Evolutionary conservation across 2,329 filamentous ascomycete species (phyloP).

Genomic region (Cephalotrichum gorgonifer): DNA sequence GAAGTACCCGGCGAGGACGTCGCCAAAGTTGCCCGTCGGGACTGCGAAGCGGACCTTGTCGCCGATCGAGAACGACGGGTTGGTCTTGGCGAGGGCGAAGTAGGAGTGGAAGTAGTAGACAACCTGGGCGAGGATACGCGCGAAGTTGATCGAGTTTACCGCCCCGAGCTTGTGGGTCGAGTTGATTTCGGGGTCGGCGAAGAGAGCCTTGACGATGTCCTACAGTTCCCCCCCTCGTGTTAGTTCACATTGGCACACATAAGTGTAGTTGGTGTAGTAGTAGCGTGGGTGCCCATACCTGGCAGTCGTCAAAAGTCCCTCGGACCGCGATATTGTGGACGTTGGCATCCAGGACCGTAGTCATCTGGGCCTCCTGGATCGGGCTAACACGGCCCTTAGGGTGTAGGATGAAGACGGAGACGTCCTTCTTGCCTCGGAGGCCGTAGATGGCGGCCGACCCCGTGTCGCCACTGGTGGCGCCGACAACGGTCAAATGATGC

Average conservation of each 20-base stretch:
- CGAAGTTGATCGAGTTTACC: conserved; percentile 96
- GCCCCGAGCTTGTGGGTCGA: conserved; percentile 73
- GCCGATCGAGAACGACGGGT: conserved; percentile 48
- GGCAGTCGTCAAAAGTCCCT: conserved; percentile 93
- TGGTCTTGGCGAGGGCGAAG: conserved; percentile 62
- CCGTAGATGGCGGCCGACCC: conserved; percentile 95
- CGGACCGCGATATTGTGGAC: conserved; percentile 86
- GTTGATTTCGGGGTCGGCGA: conserved; percentile 79
- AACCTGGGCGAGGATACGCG: conserved; percentile 89
- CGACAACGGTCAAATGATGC: conserved; percentile 77
- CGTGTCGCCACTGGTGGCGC: conserved; percentile 80
- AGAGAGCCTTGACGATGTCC: conserved; percentile 90
- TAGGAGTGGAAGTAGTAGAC: conserved; percentile 96
- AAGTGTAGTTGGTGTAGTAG: no score
- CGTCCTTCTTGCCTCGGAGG: conserved; percentile 88
- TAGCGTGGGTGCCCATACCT: conserved; percentile 37
- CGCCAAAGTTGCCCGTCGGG: conserved; percentile 93
- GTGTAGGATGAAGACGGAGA: conserved; percentile 89
- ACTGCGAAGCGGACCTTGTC: conserved; percentile 76
- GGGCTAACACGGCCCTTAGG: conserved; percentile 85
- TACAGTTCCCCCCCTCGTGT: conserved; percentile 19
- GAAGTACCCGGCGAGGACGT: conserved; percentile 90
- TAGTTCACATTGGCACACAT: background rate
- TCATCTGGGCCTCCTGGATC: conserved; percentile 96
- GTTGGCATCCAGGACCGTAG: conserved; percentile 79